These are phyloP conservation scores for Monosporascus sp. DNA, from an alignment of 2,329 filamentous ascomycete genomes.

Conservation along the genomic window DNA sequence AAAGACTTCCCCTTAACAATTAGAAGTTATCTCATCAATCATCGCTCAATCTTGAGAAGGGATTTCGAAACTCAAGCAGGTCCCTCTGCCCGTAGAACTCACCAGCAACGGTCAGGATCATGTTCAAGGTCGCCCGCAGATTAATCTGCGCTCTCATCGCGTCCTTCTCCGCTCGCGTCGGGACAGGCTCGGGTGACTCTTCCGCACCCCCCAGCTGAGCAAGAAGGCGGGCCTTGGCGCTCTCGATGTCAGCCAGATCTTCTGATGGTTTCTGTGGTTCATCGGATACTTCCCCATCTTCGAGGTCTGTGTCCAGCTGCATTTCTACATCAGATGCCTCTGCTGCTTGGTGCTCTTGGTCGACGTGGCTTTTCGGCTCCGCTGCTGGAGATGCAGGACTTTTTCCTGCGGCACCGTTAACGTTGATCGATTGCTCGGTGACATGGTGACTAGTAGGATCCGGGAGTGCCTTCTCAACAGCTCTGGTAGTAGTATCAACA, in stretches of 20 bases:
- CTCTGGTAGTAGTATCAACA: not conserved
- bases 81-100: constrained; percentile 89
- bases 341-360: constrained; percentile 32
- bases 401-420: constrained; percentile 7
- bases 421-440: not conserved
- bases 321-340: constrained; percentile 30
- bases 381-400: constrained; percentile 13
- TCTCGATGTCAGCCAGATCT: constrained; percentile 35
- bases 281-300: constrained; percentile 33
- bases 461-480: not conserved
- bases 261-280: constrained; percentile 10
- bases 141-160: constrained; percentile 37
- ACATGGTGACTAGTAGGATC: not conserved
- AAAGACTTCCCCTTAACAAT: not conserved
- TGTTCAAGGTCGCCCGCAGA: constrained; percentile 73
- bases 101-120: constrained; percentile 83
- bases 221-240: constrained; percentile 43
- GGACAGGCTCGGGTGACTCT: constrained; percentile 7
- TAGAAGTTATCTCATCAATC: not conserved
- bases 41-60: constrained; percentile 31
- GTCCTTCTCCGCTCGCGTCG: constrained; percentile 21
- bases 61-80: constrained; percentile 68
- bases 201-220: constrained; percentile 32
- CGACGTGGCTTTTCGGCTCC: constrained; percentile 26
- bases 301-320: constrained; percentile 27